Evolutionary conservation across 768 basidiomycete genomes (phyloP), one percentile per base, ranked within the genome.

Genomic region (Chalciporus pseudorubinellus): DNA sequence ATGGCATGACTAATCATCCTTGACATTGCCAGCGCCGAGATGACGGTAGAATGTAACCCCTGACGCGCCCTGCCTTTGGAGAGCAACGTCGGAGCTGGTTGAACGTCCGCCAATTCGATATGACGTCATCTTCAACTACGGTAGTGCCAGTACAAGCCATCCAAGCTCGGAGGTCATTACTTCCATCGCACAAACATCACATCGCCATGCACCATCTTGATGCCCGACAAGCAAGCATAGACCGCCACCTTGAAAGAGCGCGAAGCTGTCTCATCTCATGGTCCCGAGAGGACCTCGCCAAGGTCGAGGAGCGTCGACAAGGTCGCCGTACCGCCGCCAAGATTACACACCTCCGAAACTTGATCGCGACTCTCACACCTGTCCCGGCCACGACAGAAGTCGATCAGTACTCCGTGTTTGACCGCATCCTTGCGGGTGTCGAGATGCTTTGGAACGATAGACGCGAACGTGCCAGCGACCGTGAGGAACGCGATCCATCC

Each of bases 311-410:
- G 29, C 43, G 56, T 33, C 59, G 31, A 40, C 52, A 46, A 5
- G 55, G 55, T 24, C 46, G 44, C 36, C 55, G 62, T 3, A 64
- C 57, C 50, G 55, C 57, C 28, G 55, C 57, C 39, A 62, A 62
- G 51, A 57, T 62, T 44, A 3, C 39, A 28, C 62, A 65, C 45
- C 55, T 65, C 34, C 59, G 43, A 42, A 56, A 55, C 41, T n/a
- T 53, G 33, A 50, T 51, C 50, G 51, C 62, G 11, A 28, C 57
- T 31, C 62, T 65, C 45, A 19, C 57, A 6, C 62, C 59, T 22
- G 39, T 63, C 36, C 63, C 63, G 9, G 60, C 63, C 3, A 62
- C 59, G 20, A 53, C 53, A 2, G 60, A 65, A 42, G 19, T 11
- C 19, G 48, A 57, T 10, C 53, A 49, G 7, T 43, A 12, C 31